A percentile compares a stretch with the other conserved stretches of the same genome.
These are phyloP conservation scores for Arachis stenosperma DNA, from an alignment of 306 rosid species.

Conservation along the genomic window DNA sequence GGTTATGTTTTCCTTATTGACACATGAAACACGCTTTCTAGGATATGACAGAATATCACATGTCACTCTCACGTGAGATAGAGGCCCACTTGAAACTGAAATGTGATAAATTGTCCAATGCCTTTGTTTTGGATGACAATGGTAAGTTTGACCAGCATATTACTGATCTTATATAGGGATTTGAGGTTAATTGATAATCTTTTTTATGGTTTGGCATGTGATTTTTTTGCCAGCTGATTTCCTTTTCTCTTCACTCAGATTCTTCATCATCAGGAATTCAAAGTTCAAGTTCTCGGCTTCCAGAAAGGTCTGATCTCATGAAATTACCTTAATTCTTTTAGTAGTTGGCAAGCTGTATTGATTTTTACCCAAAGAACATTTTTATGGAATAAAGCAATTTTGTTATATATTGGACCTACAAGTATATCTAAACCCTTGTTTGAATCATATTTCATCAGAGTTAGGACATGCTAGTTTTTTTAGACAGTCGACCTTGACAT, in stretches of 20 bases:
- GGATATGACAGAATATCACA: slow-evolving; percentile 85
- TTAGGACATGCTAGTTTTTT: slow-evolving; percentile 25
- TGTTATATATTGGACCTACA: slow-evolving; percentile 18
- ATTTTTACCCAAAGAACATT: slow-evolving; percentile 18
- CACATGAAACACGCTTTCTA: slow-evolving; percentile 36
- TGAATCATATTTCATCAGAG: slow-evolving; percentile 19
- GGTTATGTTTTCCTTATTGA: slow-evolving; percentile 28
- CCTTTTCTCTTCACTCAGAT: slow-evolving; percentile 49
- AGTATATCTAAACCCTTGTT: not conserved
- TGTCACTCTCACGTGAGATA: slow-evolving; percentile 74
- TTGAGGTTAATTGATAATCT: slow-evolving; percentile 25
- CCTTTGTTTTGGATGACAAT: slow-evolving; percentile 70
- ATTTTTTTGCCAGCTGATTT: slow-evolving; percentile 30
- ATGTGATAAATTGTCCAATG: slow-evolving; percentile 72
- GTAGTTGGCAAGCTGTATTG: slow-evolving; percentile 16
- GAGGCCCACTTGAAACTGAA: slow-evolving; percentile 77
- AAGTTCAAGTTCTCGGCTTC: slow-evolving; percentile 75
- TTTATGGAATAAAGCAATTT: slow-evolving; percentile 1
- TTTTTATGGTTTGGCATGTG: not conserved
- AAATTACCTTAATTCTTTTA: slow-evolving; percentile 6
- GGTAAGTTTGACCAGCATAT: slow-evolving; percentile 50
- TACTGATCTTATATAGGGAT: slow-evolving; percentile 28
- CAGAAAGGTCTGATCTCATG: slow-evolving; percentile 70
- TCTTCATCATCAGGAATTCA: slow-evolving; percentile 68
- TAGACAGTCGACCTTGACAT: slow-evolving; percentile 19